Percentiles rank a stretch among this genome's conserved stretches.
phyloP scores from a whole-genome alignment of 73 alveolate genomes.

The Tetrahymena thermophila region DNA sequence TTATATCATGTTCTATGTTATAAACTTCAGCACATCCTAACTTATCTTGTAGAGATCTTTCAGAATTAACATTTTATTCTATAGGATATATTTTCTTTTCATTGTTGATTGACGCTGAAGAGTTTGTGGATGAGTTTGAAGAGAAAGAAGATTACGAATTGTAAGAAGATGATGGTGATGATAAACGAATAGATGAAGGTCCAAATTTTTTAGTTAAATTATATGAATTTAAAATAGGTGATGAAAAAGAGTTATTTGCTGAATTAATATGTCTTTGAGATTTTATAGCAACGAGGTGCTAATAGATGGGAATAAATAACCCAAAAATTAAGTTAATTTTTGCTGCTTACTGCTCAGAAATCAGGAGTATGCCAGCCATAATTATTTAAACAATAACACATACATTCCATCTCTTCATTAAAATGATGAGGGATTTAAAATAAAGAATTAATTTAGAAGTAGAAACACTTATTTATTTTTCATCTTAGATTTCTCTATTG shows the following conservation, averaged over 20 bases:
- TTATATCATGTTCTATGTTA: neutral
- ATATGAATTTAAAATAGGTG: neutral
- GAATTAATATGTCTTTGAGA: neutral
- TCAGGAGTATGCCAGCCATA: neutral
- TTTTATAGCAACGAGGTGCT: neutral
- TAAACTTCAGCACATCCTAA: neutral
- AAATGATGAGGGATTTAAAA: neutral
- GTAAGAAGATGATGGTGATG: neutral
- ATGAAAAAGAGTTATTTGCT: neutral
- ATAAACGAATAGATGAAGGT: neutral
- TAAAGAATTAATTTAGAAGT: neutral
- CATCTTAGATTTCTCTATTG: neutral
- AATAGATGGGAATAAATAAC: neutral
- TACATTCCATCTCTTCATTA: neutral
- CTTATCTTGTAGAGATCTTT: neutral
- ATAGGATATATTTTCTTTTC: neutral
- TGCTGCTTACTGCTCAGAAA: neutral
- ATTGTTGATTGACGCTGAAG: neutral
- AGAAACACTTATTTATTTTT: neutral
- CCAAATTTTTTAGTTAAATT: neutral
- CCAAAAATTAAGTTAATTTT: neutral
- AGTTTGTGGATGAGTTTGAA: neutral
- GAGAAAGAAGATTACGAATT: neutral
- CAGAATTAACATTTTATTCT: neutral
- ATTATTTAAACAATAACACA: neutral